Base-by-base conservation (phyloP, 495 filamentous ascomycete genomes). In the Hypomontagnella submonticulosa region DNA sequence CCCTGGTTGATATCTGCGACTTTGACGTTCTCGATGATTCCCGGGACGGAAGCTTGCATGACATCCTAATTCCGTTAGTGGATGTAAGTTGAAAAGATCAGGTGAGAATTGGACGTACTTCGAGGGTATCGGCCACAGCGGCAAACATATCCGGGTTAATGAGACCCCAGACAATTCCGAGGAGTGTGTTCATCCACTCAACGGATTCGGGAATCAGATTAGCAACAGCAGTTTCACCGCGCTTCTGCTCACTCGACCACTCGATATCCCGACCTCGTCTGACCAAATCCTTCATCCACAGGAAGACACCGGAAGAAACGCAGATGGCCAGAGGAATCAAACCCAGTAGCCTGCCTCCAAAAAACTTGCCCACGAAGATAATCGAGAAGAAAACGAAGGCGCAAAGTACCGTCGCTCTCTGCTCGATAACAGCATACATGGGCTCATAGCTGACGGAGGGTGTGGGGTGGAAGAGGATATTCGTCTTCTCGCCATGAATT, bases 1-100 rank as follows among this genome's bases (percentile, higher is more conserved):
- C 94, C 94, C 74, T 97, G 94, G 65, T 91, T 91, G 67, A 98
- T 97, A 69, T 97, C 94, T 44, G 93, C 92, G n/a, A 97, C 92
- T 48, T 93, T 88, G 42, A 98, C 93, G 66, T 97, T 96, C 74
- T 97, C 92, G 49, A 97, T 90, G 34, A 97, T 80, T 0, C 87
- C 88, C 0, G 94, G 94, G 0, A 96, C 88, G 7, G 91, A 96
- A 18, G 92, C 94, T 78, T 96, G 92, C 94, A 98, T 97, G 47
- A 98, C 90, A 71, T 98, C 94, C 76, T 73, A 32, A 4, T 36
- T 27, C 12, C 51, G 40, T 75, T 93, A 91, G 87, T 23, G 23
- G 11, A 36, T 38, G 12, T 10, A 13, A 12, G 1, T 30, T 27
- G 27, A 16, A 38, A 36, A n/a, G 5, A 40, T 12, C n/a, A 32